These are phyloP conservation scores for Chytridiales sp. DNA, from an alignment of 371 early-diverging fungal species.

Conservation along the genomic window DNA sequence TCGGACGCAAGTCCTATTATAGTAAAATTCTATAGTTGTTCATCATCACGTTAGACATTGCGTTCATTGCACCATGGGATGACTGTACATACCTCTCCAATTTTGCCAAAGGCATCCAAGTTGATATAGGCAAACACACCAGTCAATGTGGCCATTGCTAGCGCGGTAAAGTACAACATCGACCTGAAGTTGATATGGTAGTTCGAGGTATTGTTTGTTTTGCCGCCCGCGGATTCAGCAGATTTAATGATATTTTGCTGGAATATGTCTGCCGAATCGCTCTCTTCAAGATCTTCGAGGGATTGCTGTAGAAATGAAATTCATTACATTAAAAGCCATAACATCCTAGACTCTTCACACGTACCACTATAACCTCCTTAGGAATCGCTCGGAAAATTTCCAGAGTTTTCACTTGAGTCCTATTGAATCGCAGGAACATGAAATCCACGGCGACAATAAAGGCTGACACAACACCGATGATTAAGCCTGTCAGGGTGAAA, in stretches of 20 bases:
- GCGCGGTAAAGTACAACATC: no score
- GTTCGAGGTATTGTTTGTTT: no score
- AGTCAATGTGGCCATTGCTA: no score
- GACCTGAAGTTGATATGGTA: no score
- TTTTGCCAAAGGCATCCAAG: no score
- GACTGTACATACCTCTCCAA: no score
- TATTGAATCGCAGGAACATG: background rate
- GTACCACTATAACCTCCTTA: constrained; percentile 1
- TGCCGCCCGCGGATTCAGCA: background rate
- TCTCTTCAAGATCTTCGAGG: background rate
- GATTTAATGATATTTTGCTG: constrained; percentile 4
- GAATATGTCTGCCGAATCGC: constrained; percentile 6
- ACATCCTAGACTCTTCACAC: background rate
- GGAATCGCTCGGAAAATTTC: constrained; percentile 14
- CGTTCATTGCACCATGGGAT: no score
- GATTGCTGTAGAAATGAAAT: constrained; percentile 6
- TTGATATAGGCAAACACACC: no score
- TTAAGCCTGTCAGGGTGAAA: background rate
- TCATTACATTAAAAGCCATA: background rate
- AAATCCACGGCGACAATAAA: constrained; percentile 7
- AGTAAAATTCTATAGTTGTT: no score
- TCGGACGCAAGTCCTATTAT: no score
- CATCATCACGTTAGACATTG: no score
- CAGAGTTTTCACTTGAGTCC: background rate
- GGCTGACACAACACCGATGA: constrained; percentile 1